phyloP scores from a whole-genome alignment of 2,329 filamentous ascomycete genomes.

The Pleomassaria siparia region DNA sequence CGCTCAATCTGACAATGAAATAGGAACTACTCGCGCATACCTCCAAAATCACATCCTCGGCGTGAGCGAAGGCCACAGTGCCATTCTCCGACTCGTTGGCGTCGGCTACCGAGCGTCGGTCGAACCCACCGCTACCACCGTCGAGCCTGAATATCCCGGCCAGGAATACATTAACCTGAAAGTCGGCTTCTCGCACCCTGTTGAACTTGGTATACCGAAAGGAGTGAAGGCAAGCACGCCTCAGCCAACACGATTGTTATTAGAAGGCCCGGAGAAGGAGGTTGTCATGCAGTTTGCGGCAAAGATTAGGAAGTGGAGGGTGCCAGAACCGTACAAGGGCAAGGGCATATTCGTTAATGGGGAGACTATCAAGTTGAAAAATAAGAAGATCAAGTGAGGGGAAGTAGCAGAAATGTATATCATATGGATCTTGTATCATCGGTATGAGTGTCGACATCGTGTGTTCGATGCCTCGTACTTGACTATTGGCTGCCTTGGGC shows the following conservation, averaged over 20 bases:
- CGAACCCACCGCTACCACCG: constrained; percentile 72
- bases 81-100: constrained; percentile 87
- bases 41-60: constrained; percentile 89
- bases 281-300: constrained; percentile 90
- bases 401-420: neutral
- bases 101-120: constrained; percentile 93
- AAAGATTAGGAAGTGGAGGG: constrained; percentile 81
- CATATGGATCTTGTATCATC: neutral
- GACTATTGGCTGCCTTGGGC: too few species aligned
- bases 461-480: too few species aligned
- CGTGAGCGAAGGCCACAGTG: constrained; percentile 94
- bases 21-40: constrained; percentile 87
- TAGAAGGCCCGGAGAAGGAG: constrained; percentile 86
- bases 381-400: constrained; percentile 66
- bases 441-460: too few species aligned
- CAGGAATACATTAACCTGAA: constrained; percentile 92
- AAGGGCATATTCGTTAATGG: constrained; percentile 99
- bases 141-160: constrained; percentile 67
- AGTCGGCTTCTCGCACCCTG: constrained; percentile 93
- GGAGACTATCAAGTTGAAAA: constrained; percentile 97
- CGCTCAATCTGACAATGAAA: constrained; percentile 5
- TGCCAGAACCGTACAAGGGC: constrained; percentile 96
- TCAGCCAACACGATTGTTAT: constrained; percentile 84
- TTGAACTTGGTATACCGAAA: constrained; percentile 81
- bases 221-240: constrained; percentile 86